Evolutionary conservation across 805 yeast species (phyloP), one percentile per base, ranked within the genome.

Genomic region (Wickerhamomyces bovis): DNA sequence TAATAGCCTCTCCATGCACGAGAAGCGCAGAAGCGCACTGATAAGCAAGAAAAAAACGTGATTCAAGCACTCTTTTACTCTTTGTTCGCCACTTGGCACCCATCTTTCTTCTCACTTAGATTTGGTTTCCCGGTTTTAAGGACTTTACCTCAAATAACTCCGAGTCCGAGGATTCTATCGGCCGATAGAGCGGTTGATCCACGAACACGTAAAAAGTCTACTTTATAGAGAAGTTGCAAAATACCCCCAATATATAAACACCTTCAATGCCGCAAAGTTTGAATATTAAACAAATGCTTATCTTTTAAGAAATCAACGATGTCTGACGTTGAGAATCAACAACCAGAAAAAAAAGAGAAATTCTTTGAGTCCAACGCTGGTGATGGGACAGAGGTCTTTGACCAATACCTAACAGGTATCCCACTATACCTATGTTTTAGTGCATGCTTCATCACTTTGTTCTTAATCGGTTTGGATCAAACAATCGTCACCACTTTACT

Each of bases 401-500:
- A 19, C 15, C 16, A 38, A 19, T 39, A 47, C 21, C 38, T 44
- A 5, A 16, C 25, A 1, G 52, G 53, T n/a, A 39, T 43, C 21
- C 46, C 46, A 18, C 20, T 48, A 21, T 8, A 21, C 2, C n/a
- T 40, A n/a, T 52, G 42, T 44, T 45, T 54, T 3, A 10, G 42
- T 15, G 50, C 61, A 8, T 50, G 65, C 26, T 50, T 54, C 9
- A 35, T 60, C 22, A 51, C 59, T 12, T 44, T 57, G 16, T 63
- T 64, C 41, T 41, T 65, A 13, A 63, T 69, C 6, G 81, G 83
- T 0, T 58, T 80, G 39, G 85, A 80, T 58, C 78, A 75, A 52
- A 78, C 82, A 15, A 79, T 80, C 47, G 75, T 75, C 3, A 55
- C 75, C 7, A 73, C 83, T 3, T 62, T 77, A 8, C 62, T 80